Evolutionary conservation across 257 asterid species (phyloP).

Genomic region (Echium plantagineum): DNA sequence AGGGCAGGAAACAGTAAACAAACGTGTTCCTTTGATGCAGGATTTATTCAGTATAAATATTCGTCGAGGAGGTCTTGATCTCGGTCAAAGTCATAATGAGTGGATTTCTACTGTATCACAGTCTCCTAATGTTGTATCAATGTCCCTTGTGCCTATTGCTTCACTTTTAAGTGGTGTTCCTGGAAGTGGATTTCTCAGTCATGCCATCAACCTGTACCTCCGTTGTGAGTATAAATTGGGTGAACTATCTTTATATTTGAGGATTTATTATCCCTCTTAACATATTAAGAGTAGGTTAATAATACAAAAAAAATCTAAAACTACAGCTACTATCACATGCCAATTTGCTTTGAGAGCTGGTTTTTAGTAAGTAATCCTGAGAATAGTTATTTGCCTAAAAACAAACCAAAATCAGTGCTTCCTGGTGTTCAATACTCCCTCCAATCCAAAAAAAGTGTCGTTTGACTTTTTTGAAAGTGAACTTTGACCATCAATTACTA

Average conservation of each 20-base stretch:
- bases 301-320: no score
- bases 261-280: no score
- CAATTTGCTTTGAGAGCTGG: no score
- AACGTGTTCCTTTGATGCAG: slow-evolving; percentile 29
- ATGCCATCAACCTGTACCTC: slow-evolving; percentile 77
- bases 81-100: slow-evolving; percentile 68
- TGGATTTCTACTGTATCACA: slow-evolving; percentile 90
- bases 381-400: not conserved
- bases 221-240: slow-evolving; percentile 52
- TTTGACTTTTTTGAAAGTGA: no score
- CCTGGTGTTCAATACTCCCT: no score
- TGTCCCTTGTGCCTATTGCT: slow-evolving; percentile 86
- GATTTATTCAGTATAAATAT: slow-evolving; percentile 63
- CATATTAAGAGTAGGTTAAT: no score
- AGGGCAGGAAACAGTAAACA: not conserved
- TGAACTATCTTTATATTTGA: slow-evolving; percentile 37
- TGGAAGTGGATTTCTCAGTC: slow-evolving; percentile 88
- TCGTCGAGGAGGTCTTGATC: slow-evolving; percentile 69
- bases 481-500: no score
- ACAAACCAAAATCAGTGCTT: no score
- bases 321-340: no score
- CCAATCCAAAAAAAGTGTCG: no score
- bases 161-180: slow-evolving; percentile 69
- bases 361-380: not conserved
- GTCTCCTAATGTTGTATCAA: slow-evolving; percentile 75